Percentiles rank a stretch among this genome's conserved stretches.
Conservation (phyloP, 768 basidiomycete species). For the Sporobolomyces phaffii region DNA sequence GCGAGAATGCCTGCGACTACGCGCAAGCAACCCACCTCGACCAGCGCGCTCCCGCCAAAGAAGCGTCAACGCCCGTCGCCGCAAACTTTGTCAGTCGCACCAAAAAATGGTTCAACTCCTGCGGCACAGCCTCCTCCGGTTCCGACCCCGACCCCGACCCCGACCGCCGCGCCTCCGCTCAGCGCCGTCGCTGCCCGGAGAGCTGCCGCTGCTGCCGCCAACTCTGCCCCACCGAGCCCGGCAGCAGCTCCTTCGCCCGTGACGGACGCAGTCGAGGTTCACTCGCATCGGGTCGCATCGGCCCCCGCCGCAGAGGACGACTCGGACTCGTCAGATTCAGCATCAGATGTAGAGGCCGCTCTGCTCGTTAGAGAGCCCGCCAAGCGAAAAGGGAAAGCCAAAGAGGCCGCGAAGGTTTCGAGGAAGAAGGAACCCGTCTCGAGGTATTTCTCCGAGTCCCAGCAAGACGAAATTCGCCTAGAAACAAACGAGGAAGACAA, state of each 20-base stretch:
- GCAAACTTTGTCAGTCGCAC: no score
- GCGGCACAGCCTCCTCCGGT: neutral
- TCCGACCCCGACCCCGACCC: neutral
- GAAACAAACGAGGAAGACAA: slow-evolving; percentile 2
- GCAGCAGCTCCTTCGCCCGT: no score
- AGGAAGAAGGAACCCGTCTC: neutral
- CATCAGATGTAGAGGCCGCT: neutral
- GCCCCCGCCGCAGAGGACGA: neutral
- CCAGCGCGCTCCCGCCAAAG: neutral
- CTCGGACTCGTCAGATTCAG: slow-evolving; percentile 7
- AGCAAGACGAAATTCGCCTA: neutral
- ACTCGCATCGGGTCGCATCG: no score
- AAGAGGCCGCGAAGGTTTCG: neutral
- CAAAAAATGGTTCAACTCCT: no score
- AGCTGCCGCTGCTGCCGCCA: slow-evolving; percentile 49
- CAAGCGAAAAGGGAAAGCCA: neutral
- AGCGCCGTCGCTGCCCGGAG: slow-evolving; percentile 69
- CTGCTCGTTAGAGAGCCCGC: neutral
- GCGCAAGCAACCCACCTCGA: neutral
- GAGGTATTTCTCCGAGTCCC: slow-evolving; percentile 6
- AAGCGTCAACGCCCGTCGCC: slow-evolving; percentile 2
- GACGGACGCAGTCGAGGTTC: no score
- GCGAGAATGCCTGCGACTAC: neutral
- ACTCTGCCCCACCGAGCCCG: slow-evolving; percentile 45
- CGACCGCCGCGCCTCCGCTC: slow-evolving; percentile 43